Base-by-base conservation (phyloP, 108 stramenopile genomes). In the Cyclotella atomus region DNA sequence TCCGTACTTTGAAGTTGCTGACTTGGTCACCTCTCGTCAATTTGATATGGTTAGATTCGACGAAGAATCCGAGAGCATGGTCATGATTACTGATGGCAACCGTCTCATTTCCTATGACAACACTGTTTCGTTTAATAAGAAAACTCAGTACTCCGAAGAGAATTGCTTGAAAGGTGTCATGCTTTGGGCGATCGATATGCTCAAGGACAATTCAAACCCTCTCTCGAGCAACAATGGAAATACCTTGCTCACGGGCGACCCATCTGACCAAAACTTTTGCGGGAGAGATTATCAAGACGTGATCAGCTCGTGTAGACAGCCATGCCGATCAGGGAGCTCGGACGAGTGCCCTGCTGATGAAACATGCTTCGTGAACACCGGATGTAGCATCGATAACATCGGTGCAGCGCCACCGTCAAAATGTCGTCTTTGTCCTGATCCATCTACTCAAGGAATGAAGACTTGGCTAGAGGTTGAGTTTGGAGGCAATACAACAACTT, bases 21-120 rank as follows among this genome's bases (percentile, higher is more conserved):
- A 83, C 44, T 34, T 78, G 16, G 67, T 79, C 17, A 60, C 76
- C 14, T 32, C 47, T 29, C 65, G 73, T 16, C 59, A 44, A 20
- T 83, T 74, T 41, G 73, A 83, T 43, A 56, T 45, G 19, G 32
- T 78, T 14, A 60, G 61, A 27, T 78, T 61, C 29, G 77, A 83
- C 41, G 76, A 78, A 25, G 77, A 78, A 33, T 66, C 77, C 32
- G 66, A 67, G 54, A 79, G 67, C 36, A 78, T 78, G 66, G 82
- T 78, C n/a, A 77, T 83, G 82, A n/a, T 78, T n/a, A 78, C 77
- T 8, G 82, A 83, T 74, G 77, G 77, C 28, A 74, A 73, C 32
- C 82, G 76, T 20, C 77, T 78, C 27, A 83, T 83, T 38, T 78
- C 73, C n/a, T 83, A 83, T 34, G 82, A 83, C 36, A 83, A 83